phyloP scores from a whole-genome alignment of 2,329 filamentous ascomycete genomes.

The Aspergillus fumigatus region DNA sequence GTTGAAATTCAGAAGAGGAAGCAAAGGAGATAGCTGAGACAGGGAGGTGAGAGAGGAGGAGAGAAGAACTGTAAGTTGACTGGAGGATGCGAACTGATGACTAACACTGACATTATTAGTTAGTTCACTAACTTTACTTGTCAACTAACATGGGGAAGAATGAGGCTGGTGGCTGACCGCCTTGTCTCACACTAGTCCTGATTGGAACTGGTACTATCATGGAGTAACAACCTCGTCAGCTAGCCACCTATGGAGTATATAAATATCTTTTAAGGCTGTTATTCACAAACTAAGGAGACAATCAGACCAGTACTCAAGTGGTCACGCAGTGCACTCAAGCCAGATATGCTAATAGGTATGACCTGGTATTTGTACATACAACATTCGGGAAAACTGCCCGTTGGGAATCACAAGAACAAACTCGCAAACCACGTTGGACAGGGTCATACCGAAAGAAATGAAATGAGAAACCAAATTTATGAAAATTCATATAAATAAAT shows the following conservation, averaged over 20 bases:
- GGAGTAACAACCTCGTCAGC: too few species aligned
- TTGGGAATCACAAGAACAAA: slow-evolving; percentile 10
- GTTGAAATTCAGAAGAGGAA: neutral
- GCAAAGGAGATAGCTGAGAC: neutral
- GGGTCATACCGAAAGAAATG: slow-evolving; percentile 1
- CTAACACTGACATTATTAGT: neutral
- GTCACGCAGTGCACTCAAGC: neutral
- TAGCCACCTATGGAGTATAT: too few species aligned
- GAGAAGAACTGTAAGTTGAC: neutral
- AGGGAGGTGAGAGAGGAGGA: neutral
- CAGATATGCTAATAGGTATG: slow-evolving; percentile 2
- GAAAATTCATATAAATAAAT: neutral
- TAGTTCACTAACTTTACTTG: too few species aligned
- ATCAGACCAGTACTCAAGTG: neutral
- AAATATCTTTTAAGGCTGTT: neutral
- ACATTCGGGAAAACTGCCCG: slow-evolving; percentile 17
- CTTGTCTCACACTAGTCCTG: neutral
- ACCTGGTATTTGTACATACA: slow-evolving; percentile 19
- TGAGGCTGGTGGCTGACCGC: neutral
- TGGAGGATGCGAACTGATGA: neutral
- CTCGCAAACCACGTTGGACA: slow-evolving; percentile 4
- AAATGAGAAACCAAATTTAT: slow-evolving; percentile 2
- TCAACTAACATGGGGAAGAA: too few species aligned
- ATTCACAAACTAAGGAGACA: neutral
- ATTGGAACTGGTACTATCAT: neutral